Base-by-base conservation (phyloP, 2,329 filamentous ascomycete species). In the Achaetomium macrosporum region DNA sequence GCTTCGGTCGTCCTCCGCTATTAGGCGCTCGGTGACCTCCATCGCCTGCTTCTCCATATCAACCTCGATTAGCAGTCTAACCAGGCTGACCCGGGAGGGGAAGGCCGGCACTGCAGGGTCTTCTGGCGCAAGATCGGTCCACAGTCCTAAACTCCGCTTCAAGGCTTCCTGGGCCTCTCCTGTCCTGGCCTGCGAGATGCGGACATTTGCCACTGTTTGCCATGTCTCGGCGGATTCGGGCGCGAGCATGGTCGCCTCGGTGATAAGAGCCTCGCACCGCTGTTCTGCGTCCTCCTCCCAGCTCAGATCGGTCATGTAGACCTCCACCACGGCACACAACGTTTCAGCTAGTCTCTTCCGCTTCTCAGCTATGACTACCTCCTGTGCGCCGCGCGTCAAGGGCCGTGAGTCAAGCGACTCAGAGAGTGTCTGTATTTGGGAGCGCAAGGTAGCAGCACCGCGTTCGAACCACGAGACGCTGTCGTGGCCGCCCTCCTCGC, bases 301-400 rank as follows among this genome's bases (percentile, higher is more conserved):
- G 64, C 88, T 93, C 63, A 97, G 73, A 73, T 99, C 93, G 11
- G 93, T 99, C 93, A 99, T 99, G 76, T 96, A 99, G 46, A 99
- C 90, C 73, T 99, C 93, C 7, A 89, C 85, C 56, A 97, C 89
- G 29, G 88, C 90, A 70, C 95, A 99, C 35, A 99, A 78, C n/a
- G 91, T 89, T 62, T 90, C 90, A 2, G 90, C 89, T 35, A 97
- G 77, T 70, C 93, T 93, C 59, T 78, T 76, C 68, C 86, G 86
- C 75, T 89, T 88, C 69, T 81, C 88, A 43, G n/a, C 61, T 51
- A 58, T 62, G 55, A 49, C 37, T 2, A 50, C 56, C 42, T 62
- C 58, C 42, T 63, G 59, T 54, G 58, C 54, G 16, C 56, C 61
- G 42, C 61, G 59, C 11, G 60, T 60, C 20, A 59, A 46, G 13